A percentile compares a stretch with the other conserved stretches of the same genome.
Evolutionary conservation across 2,329 filamentous ascomycete genomes (phyloP).

Genomic region (Fusarium tupiense): DNA sequence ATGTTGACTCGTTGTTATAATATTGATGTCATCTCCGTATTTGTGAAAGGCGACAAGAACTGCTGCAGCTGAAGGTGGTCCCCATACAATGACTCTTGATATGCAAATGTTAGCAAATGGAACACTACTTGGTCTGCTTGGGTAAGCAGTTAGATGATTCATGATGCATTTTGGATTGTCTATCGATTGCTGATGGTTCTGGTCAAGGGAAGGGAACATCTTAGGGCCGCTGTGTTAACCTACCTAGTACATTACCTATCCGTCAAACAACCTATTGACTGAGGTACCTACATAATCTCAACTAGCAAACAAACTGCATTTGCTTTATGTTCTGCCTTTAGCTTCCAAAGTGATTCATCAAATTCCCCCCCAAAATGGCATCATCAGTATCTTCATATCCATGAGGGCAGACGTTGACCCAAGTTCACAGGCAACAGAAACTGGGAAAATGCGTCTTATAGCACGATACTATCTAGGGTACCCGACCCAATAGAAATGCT

Average conservation of each 20-base stretch:
- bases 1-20: neutral
- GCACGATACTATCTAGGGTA: neutral
- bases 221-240: neutral
- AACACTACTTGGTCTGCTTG: neutral
- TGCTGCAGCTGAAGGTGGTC: neutral
- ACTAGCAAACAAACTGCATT: neutral
- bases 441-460: neutral
- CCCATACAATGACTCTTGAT: no score
- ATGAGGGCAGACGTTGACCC: neutral
- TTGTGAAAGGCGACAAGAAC: neutral
- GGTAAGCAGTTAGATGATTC: neutral
- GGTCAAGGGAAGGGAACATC: slow-evolving; percentile 1
- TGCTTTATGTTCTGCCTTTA: neutral
- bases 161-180: neutral
- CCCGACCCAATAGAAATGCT: slow-evolving; percentile 5
- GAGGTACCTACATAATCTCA: neutral
- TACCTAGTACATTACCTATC: neutral
- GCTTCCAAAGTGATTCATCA: neutral
- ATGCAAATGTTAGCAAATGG: neutral
- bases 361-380: neutral
- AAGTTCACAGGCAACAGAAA: neutral
- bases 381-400: no score
- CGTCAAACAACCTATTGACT: neutral
- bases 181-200: neutral
- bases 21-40: slow-evolving; percentile 6